Evolutionary conservation across 1,139 yeast genomes (phyloP).

Genomic region (Yamadazyma siamensis): DNA sequence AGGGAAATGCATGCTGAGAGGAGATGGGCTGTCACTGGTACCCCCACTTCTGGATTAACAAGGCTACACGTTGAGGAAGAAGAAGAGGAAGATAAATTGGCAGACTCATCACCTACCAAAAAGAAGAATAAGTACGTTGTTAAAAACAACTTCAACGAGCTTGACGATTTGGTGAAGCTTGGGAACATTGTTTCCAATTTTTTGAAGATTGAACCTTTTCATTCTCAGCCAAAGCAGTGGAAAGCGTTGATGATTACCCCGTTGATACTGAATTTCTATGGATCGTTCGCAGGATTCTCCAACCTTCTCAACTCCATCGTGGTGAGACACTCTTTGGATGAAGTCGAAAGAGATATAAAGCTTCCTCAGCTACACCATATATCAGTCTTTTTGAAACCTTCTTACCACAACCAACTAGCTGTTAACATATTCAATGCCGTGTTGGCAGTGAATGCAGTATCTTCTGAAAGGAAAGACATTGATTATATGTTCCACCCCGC

Average conservation of each 20-base stretch:
- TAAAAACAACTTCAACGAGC: constrained; percentile 32
- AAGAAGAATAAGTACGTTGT: constrained; percentile 38
- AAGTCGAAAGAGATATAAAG: constrained; percentile 51
- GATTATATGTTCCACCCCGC: constrained; percentile 70
- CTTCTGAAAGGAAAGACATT: constrained; percentile 62
- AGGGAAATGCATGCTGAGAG: constrained; percentile 52
- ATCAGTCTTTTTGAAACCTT: constrained; percentile 56
- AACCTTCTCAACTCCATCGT: constrained; percentile 44
- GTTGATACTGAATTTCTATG: constrained; percentile 32
- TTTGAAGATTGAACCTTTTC: constrained; percentile 59
- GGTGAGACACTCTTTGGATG: constrained; percentile 52
- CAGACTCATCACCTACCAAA: constrained; percentile 13
- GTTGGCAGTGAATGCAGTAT: constrained; percentile 68
- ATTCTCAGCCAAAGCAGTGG: constrained; percentile 48
- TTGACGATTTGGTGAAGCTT: constrained; percentile 50
- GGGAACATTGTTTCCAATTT: constrained; percentile 54
- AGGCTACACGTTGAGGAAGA: constrained; percentile 53
- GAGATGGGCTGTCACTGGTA: constrained; percentile 73
- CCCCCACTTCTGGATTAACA: constrained; percentile 70
- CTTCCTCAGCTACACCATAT: constrained; percentile 60
- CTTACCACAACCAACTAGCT: constrained; percentile 57
- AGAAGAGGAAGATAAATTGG: constrained; percentile 19
- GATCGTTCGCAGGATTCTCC: constrained; percentile 37
- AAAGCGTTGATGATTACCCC: constrained; percentile 44
- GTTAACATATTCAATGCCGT: constrained; percentile 64